Conservation (phyloP, 169 alveolate genomes). For the Blepharisma undulans region DNA sequence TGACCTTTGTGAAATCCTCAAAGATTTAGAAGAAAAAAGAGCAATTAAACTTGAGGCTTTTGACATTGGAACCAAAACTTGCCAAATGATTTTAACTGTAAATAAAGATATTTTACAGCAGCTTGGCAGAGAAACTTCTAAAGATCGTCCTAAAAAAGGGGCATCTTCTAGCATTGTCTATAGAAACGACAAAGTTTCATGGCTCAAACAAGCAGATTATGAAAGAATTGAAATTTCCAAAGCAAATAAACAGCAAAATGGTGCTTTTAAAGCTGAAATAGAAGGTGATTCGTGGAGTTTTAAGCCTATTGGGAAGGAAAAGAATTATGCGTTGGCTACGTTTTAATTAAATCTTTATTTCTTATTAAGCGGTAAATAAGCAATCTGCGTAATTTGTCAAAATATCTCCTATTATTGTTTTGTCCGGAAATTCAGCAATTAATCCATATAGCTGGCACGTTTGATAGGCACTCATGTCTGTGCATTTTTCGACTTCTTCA, state of each 20-base stretch:
- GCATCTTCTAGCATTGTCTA: background rate
- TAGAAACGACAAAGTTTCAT: background rate
- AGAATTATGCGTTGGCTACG: background rate
- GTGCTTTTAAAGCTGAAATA: background rate
- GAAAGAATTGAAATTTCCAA: background rate
- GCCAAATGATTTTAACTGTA: background rate
- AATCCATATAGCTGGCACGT: slow-evolving; percentile 20
- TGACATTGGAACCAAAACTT: background rate
- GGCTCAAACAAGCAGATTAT: background rate
- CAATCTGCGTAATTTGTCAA: background rate
- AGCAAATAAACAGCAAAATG: background rate
- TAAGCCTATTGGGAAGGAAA: background rate
- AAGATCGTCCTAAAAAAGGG: slow-evolving; percentile 12
- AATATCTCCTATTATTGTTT: slow-evolving; percentile 2
- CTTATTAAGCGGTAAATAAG: slow-evolving; percentile 15
- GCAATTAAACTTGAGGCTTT: background rate
- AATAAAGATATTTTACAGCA: background rate
- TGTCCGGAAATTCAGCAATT: background rate
- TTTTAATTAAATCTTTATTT: background rate
- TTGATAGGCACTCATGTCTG: background rate
- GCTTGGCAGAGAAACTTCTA: slow-evolving; percentile 16
- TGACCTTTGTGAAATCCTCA: background rate
- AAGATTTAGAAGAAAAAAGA: slow-evolving; percentile 7
- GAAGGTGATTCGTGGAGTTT: background rate
- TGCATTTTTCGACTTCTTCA: slow-evolving; percentile 38